Evolutionary conservation across 768 basidiomycete species (phyloP).

Genomic region (Polyporus arcularius): DNA sequence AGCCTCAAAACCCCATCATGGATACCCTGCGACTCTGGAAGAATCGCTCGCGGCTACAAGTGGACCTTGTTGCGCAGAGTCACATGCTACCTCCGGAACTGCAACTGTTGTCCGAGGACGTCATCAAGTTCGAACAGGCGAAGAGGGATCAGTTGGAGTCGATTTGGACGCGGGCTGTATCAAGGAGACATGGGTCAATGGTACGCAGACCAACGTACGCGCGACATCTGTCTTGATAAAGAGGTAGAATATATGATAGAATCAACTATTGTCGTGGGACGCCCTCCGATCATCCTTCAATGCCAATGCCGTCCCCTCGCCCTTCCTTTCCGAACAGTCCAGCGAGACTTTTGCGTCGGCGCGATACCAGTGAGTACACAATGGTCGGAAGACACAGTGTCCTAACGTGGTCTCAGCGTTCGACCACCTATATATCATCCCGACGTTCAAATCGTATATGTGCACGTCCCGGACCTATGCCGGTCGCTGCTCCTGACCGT

Average conservation of each 20-base stretch:
- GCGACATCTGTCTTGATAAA: background rate
- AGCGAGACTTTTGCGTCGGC: conserved; percentile 52
- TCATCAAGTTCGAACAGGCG: background rate
- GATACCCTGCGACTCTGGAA: conserved; percentile 45
- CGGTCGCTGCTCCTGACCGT: conserved; percentile 55
- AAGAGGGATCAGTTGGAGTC: background rate
- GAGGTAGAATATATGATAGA: background rate
- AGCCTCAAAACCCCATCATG: conserved; percentile 79
- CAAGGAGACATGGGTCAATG: background rate
- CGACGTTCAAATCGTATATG: conserved; percentile 40
- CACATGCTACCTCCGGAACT: conserved; percentile 5
- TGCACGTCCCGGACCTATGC: conserved; percentile 51
- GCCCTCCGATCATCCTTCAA: conserved; percentile 41
- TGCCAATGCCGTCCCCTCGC: conserved; percentile 37
- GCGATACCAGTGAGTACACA: conserved; percentile 55
- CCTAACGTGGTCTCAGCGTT: conserved; percentile 33
- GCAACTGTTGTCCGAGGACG: conserved; percentile 5
- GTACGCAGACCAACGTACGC: background rate
- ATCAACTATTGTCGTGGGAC: conserved; percentile 58
- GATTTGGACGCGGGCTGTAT: conserved; percentile 10
- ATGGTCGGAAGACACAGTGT: background rate
- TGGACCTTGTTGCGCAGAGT: too few species aligned
- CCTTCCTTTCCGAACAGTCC: conserved; percentile 74
- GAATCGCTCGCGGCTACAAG: background rate
- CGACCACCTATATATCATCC: conserved; percentile 47